Evolutionary conservation across 192 early-diverging fungal genomes (phyloP).

Genomic region (Radiomyces spectabilis): DNA sequence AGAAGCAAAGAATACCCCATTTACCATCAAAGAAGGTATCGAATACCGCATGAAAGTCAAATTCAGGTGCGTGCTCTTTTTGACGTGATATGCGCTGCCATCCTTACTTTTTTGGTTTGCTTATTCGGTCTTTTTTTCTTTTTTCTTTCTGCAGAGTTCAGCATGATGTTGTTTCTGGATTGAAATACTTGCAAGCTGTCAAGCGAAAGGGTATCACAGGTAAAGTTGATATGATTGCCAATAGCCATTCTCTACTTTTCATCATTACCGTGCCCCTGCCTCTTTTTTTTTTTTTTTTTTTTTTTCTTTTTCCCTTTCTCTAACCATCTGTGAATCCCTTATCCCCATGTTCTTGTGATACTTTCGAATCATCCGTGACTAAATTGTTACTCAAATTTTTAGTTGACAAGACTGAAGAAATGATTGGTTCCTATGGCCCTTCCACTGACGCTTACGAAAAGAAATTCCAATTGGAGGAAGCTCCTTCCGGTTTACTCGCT

Average conservation of each 20-base stretch:
- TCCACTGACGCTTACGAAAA: constrained; percentile 69
- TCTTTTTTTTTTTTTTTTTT: not conserved
- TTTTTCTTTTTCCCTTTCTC: not conserved
- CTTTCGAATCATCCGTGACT: too few species aligned
- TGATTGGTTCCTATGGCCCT: constrained; percentile 96
- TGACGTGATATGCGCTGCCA: too few species aligned
- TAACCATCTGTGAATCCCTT: too few species aligned
- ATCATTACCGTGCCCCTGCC: too few species aligned
- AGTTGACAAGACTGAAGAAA: constrained; percentile 91
- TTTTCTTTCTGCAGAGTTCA: constrained; percentile 54
- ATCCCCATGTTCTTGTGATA: too few species aligned
- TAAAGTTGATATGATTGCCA: too few species aligned
- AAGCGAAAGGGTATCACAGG: constrained; percentile 76
- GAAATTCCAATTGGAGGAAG: constrained; percentile 83
- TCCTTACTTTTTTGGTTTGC: not conserved
- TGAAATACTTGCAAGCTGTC: constrained; percentile 91
- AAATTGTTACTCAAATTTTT: too few species aligned
- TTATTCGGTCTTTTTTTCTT: not conserved
- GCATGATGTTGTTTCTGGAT: constrained; percentile 90
- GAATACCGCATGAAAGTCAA: constrained; percentile 89
- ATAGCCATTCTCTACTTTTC: too few species aligned
- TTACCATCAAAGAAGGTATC: constrained; percentile 95
- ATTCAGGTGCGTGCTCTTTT: constrained; percentile 49
- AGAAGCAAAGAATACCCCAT: constrained; percentile 60
- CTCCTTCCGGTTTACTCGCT: constrained; percentile 85